A percentile compares a stretch with the other conserved stretches of the same genome.
Evolutionary conservation across 352 stramenopile genomes (phyloP).

Genomic region (Phytopythium ostracodes): DNA sequence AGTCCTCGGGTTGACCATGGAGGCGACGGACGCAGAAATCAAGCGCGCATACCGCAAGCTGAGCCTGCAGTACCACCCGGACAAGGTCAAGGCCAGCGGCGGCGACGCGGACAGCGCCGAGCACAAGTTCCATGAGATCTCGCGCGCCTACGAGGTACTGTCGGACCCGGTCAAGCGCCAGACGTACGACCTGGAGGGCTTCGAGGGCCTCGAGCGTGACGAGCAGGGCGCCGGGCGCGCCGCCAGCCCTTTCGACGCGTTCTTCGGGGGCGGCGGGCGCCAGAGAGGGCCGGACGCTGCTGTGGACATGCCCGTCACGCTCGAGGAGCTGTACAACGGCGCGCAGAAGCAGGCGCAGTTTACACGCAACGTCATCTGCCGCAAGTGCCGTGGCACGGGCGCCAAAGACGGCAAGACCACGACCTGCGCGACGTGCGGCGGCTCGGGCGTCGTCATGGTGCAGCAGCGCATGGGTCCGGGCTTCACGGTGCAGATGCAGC

Average conservation of each 20-base stretch:
- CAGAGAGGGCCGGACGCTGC: conserved; percentile 68
- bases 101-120: conserved; percentile 69
- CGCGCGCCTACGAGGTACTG: conserved; percentile 89
- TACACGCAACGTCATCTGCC: conserved; percentile 73
- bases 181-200: conserved; percentile 91
- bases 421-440: conserved; percentile 68
- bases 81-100: conserved; percentile 64
- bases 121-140: conserved; percentile 88
- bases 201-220: conserved; percentile 81
- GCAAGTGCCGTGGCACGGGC: conserved; percentile 78
- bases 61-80: conserved; percentile 95
- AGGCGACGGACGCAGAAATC: conserved; percentile 87
- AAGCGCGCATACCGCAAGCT: conserved; percentile 95
- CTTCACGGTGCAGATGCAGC: conserved; percentile 90
- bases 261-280: conserved; percentile 75
- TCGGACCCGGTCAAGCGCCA: conserved; percentile 87
- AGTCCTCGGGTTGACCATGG: conserved; percentile 78
- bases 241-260: conserved; percentile 70
- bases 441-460: conserved; percentile 69
- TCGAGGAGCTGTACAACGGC: conserved; percentile 87
- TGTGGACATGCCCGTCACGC: conserved; percentile 72
- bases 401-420: conserved; percentile 83
- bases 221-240: conserved; percentile 45
- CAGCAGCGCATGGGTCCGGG: conserved; percentile 79
- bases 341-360: conserved; percentile 71